Percentiles rank a stretch among this genome's conserved stretches.
Conservation (phyloP, 2,329 filamentous ascomycete genomes). For the Fusarium sororula region DNA sequence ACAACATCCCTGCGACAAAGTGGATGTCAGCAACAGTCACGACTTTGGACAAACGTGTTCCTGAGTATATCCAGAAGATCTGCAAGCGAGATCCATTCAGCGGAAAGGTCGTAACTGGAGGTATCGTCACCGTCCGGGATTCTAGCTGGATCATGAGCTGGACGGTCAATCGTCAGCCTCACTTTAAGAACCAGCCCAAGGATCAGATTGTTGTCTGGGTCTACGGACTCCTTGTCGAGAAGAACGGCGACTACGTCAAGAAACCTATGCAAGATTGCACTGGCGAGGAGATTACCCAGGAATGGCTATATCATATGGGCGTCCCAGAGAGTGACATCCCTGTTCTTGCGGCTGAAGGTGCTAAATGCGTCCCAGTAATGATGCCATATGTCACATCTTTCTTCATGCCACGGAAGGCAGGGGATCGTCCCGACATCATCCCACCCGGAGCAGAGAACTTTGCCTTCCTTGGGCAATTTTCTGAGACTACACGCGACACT, state of each 20-base stretch:
- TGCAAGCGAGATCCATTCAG: conserved; percentile 4
- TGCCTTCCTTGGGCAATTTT: background rate
- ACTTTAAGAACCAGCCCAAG: conserved; percentile 1
- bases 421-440: background rate
- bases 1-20: background rate
- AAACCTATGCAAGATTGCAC: background rate
- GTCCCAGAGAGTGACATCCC: background rate
- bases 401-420: background rate
- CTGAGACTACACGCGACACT: background rate
- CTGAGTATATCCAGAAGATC: background rate
- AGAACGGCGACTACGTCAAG: background rate
- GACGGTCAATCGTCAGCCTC: background rate
- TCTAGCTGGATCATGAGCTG: conserved; percentile 4
- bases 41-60: background rate
- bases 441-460: background rate
- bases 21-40: conserved; percentile 1
- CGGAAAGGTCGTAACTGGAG: background rate
- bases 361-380: background rate
- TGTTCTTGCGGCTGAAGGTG: background rate
- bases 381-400: background rate
- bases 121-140: background rate
- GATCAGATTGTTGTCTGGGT: background rate
- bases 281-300: background rate
- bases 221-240: background rate
- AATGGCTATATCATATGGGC: conserved; percentile 2